Percentiles rank a stretch among this genome's conserved stretches.
Conservation (phyloP, 2,329 filamentous ascomycete species). For the Pyrenophora tritici-repentis region DNA sequence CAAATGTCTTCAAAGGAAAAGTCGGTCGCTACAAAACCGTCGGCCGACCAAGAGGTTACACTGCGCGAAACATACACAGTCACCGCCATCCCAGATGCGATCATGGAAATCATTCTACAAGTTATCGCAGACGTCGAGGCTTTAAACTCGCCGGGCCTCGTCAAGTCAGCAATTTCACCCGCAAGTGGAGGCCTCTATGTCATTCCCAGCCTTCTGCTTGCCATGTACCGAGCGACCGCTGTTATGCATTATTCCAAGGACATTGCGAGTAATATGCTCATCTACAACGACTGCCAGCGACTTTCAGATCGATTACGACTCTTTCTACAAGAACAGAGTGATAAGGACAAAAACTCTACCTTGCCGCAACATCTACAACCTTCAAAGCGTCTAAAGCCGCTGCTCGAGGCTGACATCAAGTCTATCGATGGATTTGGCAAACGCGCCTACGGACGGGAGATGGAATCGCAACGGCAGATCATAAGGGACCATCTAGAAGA, state of each 20-base stretch:
- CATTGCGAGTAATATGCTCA: slow-evolving; percentile 63
- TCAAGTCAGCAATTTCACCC: slow-evolving; percentile 63
- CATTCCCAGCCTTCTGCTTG: slow-evolving; percentile 72
- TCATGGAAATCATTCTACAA: slow-evolving; percentile 69
- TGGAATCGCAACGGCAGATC: slow-evolving; percentile 68
- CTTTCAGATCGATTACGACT: slow-evolving; percentile 60
- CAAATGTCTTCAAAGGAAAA: slow-evolving; percentile 2
- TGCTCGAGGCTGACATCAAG: slow-evolving; percentile 60
- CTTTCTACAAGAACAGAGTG: slow-evolving; percentile 53
- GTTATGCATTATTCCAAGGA: slow-evolving; percentile 72
- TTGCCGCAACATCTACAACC: slow-evolving; percentile 39
- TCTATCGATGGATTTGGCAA: slow-evolving; percentile 64
- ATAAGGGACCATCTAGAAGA: slow-evolving; percentile 66
- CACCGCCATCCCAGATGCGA: slow-evolving; percentile 81
- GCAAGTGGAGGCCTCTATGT: slow-evolving; percentile 72
- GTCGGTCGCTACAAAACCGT: slow-evolving; percentile 9
- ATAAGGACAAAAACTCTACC: slow-evolving; percentile 37
- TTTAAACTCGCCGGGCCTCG: slow-evolving; percentile 58
- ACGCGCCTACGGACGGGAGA: slow-evolving; percentile 65
- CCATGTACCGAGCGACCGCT: slow-evolving; percentile 79
- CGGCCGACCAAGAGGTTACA: slow-evolving; percentile 66
- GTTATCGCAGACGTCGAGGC: slow-evolving; percentile 54
- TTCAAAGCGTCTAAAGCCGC: slow-evolving; percentile 51
- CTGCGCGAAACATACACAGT: slow-evolving; percentile 86
- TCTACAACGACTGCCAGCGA: slow-evolving; percentile 68